Evolutionary conservation across 192 early-diverging fungal genomes (phyloP).

Genomic region (Borealophlyctis nickersoniae): DNA sequence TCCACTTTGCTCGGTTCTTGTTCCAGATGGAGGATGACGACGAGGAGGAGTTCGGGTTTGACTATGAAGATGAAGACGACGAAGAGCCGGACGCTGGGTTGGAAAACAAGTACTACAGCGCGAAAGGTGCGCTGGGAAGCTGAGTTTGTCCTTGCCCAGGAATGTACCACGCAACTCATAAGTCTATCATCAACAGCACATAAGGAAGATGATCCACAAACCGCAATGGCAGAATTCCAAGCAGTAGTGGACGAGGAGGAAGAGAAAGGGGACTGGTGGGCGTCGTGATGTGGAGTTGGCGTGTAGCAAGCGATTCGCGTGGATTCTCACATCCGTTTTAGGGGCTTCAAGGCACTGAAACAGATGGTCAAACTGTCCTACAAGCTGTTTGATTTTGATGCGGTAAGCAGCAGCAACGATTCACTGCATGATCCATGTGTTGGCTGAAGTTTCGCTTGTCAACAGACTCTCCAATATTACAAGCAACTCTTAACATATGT

Average conservation of each 20-base stretch:
- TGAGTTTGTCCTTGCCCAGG: too few species aligned
- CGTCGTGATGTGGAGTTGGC: background rate
- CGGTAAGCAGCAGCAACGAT: conserved; percentile 47
- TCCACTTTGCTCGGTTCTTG: background rate
- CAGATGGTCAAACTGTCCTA: conserved; percentile 82
- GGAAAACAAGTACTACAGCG: conserved; percentile 88
- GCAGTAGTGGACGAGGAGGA: conserved; percentile 74
- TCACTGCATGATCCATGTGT: too few species aligned
- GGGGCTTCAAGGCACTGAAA: conserved; percentile 89
- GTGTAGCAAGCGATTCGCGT: background rate
- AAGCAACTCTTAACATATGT: conserved; percentile 70
- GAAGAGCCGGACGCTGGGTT: conserved; percentile 78
- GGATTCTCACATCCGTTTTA: conserved; percentile 19
- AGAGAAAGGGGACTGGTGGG: conserved; percentile 82
- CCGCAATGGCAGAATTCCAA: conserved; percentile 72
- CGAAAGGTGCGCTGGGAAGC: conserved; percentile 66
- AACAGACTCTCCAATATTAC: conserved; percentile 71
- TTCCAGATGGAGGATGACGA: conserved; percentile 34
- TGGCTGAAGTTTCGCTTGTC: background rate
- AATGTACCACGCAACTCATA: too few species aligned
- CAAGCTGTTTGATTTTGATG: conserved; percentile 59
- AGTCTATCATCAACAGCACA: too few species aligned
- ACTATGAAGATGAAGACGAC: conserved; percentile 79
- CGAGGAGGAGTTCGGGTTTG: conserved; percentile 82
- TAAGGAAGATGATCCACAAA: conserved; percentile 74